Percentiles rank a stretch among this genome's conserved stretches.
Evolutionary conservation across 768 basidiomycete species (phyloP).

Genomic region (Mrakia frigida): DNA sequence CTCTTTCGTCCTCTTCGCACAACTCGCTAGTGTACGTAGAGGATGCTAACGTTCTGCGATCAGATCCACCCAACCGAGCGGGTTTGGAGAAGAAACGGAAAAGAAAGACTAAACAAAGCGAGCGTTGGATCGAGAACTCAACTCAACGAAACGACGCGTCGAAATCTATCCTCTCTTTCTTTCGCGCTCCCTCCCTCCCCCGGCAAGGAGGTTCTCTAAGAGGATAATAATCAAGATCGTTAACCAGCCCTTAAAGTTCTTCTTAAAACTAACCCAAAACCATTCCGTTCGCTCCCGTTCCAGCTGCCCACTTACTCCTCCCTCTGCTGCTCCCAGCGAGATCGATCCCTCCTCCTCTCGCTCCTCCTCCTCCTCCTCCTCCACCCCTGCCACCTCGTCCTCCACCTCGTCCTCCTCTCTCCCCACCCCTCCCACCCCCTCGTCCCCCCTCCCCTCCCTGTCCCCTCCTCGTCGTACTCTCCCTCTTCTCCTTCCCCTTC

Average conservation of each 20-base stretch:
- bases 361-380: slow-evolving; percentile 10
- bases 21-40: too few species aligned
- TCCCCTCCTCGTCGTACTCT: not conserved
- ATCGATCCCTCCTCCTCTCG: slow-evolving; percentile 18
- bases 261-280: not conserved
- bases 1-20: too few species aligned
- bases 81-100: too few species aligned
- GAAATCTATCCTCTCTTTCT: too few species aligned
- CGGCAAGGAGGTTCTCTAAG: too few species aligned
- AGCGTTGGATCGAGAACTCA: too few species aligned
- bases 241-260: not conserved
- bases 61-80: too few species aligned
- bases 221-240: slow-evolving; percentile 5
- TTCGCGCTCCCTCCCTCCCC: too few species aligned
- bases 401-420: not conserved
- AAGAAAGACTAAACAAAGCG: too few species aligned
- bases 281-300: slow-evolving; percentile 17
- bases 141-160: too few species aligned
- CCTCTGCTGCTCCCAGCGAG: slow-evolving; percentile 1
- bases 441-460: not conserved
- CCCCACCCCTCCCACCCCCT: slow-evolving; percentile 7
- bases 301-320: slow-evolving; percentile 18
- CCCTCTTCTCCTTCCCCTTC: slow-evolving; percentile 16
- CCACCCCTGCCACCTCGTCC: slow-evolving; percentile 7
- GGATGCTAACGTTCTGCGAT: too few species aligned